Evolutionary conservation across 129 eudicot genomes (phyloP), one percentile per base, ranked within the genome.

Genomic region (Pittosporum tobira): DNA sequence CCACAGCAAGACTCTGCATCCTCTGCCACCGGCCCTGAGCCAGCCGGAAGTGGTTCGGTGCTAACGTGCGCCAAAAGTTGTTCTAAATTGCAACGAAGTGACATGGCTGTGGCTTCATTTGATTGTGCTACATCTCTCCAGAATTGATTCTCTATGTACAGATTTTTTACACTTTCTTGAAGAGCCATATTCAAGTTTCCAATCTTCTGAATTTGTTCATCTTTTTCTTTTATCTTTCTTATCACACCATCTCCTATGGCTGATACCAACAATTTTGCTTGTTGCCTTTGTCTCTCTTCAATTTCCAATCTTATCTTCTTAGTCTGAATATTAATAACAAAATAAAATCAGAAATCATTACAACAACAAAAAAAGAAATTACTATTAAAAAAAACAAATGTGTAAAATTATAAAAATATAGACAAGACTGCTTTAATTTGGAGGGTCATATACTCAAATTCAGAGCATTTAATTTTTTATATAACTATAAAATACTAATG

Each of bases 1-100:
- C 76, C 75, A 21, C 80, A 70, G 59, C 76, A 75, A 0, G 80
- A 75, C 65, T 75, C 75, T 23, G 42, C 81, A 44, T 75, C 76
- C 26, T 71, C 81, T 58, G 67, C 73, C 66, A n/a, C 73, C 15
- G 42, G 57, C 15, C 66, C 44, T 28, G 27, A 61, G 15, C 20
- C 9, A 13, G 14, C 51, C 43, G 51, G 14, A 48, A 40, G 5
- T 6, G 46, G 73, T 14, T 65, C 69, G 34, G 37, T 66, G 66
- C 66, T 46, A 25, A 67, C 70, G 27, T 76, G 73, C 22, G 66
- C 57, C 59, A 76, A 71, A 28, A 71, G 77, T 22, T 71, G 82
- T 26, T 71, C 82, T 13, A 76, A 61, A 10, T 76, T 76, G 20
- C 58, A 34, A 3, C 82, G 70, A 14, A 76, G 71, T 13, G 82